These are phyloP conservation scores for Cryptococcus sp. DNA, from an alignment of 1,284 basidiomycete species.

Conservation along the genomic window DNA sequence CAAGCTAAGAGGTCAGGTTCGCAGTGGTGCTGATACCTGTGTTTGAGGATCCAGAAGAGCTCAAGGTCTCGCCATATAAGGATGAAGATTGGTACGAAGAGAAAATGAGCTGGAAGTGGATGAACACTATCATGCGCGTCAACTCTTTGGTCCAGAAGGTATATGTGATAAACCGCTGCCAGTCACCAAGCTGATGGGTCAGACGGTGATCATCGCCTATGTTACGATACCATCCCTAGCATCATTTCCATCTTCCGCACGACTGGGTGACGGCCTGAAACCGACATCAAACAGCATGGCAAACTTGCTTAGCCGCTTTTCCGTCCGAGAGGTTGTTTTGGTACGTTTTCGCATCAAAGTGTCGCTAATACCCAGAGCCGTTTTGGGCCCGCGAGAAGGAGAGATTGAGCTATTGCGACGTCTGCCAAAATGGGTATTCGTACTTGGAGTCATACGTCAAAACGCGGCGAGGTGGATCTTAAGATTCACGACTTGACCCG, in stretches of 20 bases:
- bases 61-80: constrained; percentile 56
- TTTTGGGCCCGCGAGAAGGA: not conserved
- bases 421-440: no score
- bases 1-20: constrained; percentile 59
- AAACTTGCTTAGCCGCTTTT: constrained; percentile 62
- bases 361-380: not conserved
- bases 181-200: no score
- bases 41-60: constrained; percentile 76
- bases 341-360: constrained; percentile 13
- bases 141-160: constrained; percentile 97
- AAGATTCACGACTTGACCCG: no score
- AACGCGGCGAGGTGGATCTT: no score
- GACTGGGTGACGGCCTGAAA: constrained; percentile 50
- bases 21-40: constrained; percentile 82
- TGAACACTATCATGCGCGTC: constrained; percentile 94
- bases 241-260: constrained; percentile 51
- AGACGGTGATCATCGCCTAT: constrained; percentile 82
- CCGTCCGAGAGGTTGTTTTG: constrained; percentile 78
- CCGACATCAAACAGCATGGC: constrained; percentile 55
- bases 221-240: constrained; percentile 77
- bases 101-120: constrained; percentile 89
- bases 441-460: no score
- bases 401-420: no score
- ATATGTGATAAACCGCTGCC: constrained; percentile 8
- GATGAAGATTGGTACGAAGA: constrained; percentile 54